A percentile compares a stretch with the other conserved stretches of the same genome.
These are phyloP conservation scores for Camellia lanceoleosa DNA, from an alignment of 148 eudicot genomes.

Conservation along the genomic window DNA sequence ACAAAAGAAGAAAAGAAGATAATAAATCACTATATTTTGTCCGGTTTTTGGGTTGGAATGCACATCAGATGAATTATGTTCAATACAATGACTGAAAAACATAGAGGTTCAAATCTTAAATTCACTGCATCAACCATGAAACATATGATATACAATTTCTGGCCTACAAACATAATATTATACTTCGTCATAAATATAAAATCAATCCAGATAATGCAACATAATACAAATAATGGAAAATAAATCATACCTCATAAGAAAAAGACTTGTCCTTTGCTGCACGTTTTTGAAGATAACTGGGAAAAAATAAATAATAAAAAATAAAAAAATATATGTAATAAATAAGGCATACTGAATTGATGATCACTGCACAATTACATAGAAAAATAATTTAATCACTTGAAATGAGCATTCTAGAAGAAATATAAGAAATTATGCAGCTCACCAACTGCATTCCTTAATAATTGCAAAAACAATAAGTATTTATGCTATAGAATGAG, in stretches of 20 bases:
- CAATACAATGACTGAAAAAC: too few relatives aligned
- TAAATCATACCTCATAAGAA: slow-evolving; percentile 71
- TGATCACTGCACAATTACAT: too few relatives aligned
- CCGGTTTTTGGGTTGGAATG: too few relatives aligned
- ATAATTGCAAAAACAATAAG: not conserved
- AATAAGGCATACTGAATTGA: too few relatives aligned
- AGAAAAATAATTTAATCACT: too few relatives aligned
- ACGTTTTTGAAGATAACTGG: slow-evolving; percentile 85
- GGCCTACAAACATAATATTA: not conserved
- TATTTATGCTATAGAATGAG: not conserved
- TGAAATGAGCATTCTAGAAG: not conserved
- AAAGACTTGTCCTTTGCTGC: slow-evolving; percentile 70
- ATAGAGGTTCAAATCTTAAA: not conserved
- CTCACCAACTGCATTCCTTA: not conserved
- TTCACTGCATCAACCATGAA: not conserved
- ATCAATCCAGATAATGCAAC: not conserved
- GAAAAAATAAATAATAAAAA: slow-evolving; percentile 13
- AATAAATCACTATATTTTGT: too few relatives aligned
- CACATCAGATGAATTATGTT: too few relatives aligned
- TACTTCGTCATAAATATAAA: not conserved
- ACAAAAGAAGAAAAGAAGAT: too few relatives aligned
- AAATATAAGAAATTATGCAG: not conserved
- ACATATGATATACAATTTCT: not conserved
- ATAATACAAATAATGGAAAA: not conserved
- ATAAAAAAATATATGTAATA: not conserved